Base-by-base conservation (phyloP, 495 filamentous ascomycete species). In the Penicillium angulare region DNA sequence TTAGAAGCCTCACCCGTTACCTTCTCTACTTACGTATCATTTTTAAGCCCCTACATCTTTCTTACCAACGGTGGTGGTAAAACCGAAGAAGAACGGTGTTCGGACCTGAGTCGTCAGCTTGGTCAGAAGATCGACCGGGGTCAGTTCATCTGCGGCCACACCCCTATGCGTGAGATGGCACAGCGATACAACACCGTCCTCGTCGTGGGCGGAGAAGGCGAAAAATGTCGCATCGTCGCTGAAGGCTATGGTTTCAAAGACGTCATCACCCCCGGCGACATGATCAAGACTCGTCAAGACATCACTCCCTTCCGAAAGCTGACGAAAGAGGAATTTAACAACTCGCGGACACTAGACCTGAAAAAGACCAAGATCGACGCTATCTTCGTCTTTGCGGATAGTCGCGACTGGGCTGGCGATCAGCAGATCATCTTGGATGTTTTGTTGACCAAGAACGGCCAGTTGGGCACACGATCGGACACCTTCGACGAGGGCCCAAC, bases 21-120 rank as follows among this genome's bases (percentile, higher is more conserved):
- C n/a, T n/a, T n/a, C n/a, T n/a, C n/a, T n/a, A n/a, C n/a, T n/a
- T n/a, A n/a, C n/a, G n/a, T n/a, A n/a, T n/a, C n/a, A n/a, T n/a
- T n/a, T n/a, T n/a, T n/a, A n/a, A 75, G 68, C 32, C 91, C 91
- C 1, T 96, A 95, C 64, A 95, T 97, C 55, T 92, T 96, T 61
- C 81, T 97, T 24, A 97, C 92, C 41, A 97, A 97, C 59, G 91
- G 91, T 40, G 92, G 92, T 47, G 92, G 92, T 47, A 95, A 92
- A 71, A 86, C 84, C 4, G 91, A 96, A 68, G 74, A 84, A 57
- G 91, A 96, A 61, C 78, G 91, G 38, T 95, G 91, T 55, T 61
- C 81, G n/a, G 87, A 95, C 54, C 81, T 96, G 15, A 88, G 82
- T 60, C 69, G 81, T 44, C 87, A 89, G 64, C 81, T 97, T 15